A percentile compares a stretch with the other conserved stretches of the same genome.
phyloP scores from a whole-genome alignment of 2,329 filamentous ascomycete species.

The Neopestalotiopsis sp. region DNA sequence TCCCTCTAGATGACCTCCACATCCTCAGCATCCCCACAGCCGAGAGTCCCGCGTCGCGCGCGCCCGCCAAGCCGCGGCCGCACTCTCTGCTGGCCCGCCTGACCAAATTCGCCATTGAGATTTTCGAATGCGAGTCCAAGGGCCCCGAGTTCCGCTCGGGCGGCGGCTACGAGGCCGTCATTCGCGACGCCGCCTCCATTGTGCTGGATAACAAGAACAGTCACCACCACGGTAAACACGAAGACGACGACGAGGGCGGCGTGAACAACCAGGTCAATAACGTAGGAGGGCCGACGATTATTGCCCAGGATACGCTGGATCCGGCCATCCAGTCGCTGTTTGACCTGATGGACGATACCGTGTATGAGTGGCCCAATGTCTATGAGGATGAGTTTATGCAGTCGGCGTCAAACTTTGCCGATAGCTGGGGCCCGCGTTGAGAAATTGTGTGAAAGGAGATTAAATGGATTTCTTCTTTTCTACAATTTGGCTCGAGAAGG shows the following conservation, averaged over 20 bases:
- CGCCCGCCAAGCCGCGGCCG: background rate
- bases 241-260: no score
- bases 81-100: conserved; percentile 9
- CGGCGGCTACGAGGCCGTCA: conserved; percentile 7
- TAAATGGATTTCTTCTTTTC: background rate
- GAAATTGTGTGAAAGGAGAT: background rate
- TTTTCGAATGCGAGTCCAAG: conserved; percentile 4
- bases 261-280: no score
- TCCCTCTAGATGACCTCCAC: conserved; percentile 4
- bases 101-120: conserved; percentile 4
- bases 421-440: background rate
- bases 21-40: conserved; percentile 1
- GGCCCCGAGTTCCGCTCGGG: conserved; percentile 7
- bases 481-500: background rate
- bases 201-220: background rate
- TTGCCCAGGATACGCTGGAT: conserved; percentile 11
- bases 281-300: background rate
- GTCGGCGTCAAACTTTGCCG: background rate
- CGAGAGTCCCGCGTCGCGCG: background rate
- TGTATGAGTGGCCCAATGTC: conserved; percentile 9
- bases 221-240: background rate
- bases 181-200: conserved; percentile 12
- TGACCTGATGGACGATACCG: conserved; percentile 14
- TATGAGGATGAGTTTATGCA: background rate
- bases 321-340: conserved; percentile 13